Percentiles rank a stretch among this genome's conserved stretches.
Evolutionary conservation across 2,329 filamentous ascomycete genomes (phyloP).

Genomic region (Alternaria conjuncta): DNA sequence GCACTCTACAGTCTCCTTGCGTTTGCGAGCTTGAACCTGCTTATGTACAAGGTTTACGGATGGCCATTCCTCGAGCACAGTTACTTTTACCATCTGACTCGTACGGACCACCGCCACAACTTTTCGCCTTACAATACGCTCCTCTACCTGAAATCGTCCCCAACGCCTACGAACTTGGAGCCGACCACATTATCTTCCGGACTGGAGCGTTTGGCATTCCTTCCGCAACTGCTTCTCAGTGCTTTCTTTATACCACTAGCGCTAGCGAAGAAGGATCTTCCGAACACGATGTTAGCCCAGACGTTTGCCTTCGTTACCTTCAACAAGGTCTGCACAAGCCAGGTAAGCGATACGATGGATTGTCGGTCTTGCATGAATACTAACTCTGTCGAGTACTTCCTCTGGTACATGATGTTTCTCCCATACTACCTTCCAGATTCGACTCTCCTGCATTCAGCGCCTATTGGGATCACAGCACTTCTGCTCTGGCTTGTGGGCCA

Average conservation of each 20-base stretch:
- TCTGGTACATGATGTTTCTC: constrained; percentile 96
- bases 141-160: constrained; percentile 82
- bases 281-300: constrained; percentile 87
- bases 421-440: constrained; percentile 88
- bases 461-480: constrained; percentile 69
- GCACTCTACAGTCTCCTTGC: constrained; percentile 70
- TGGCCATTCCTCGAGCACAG: constrained; percentile 85
- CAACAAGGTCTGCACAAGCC: constrained; percentile 98
- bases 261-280: constrained; percentile 80
- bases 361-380: neutral
- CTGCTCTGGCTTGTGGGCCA: constrained; percentile 78
- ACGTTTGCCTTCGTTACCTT: constrained; percentile 97
- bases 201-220: constrained; percentile 82
- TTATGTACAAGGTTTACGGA: constrained; percentile 81
- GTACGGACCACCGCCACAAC: constrained; percentile 96
- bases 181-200: constrained; percentile 52
- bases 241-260: constrained; percentile 76
- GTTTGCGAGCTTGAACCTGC: constrained; percentile 74
- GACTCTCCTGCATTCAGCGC: constrained; percentile 67
- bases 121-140: constrained; percentile 96
- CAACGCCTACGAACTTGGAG: constrained; percentile 18
- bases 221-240: constrained; percentile 85
- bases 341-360: constrained; percentile 64
- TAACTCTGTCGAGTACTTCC: constrained; percentile 74
- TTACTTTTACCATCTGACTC: constrained; percentile 88